Base-by-base conservation (phyloP, 2,329 filamentous ascomycete species). In the Sporothrix globosa region DNA sequence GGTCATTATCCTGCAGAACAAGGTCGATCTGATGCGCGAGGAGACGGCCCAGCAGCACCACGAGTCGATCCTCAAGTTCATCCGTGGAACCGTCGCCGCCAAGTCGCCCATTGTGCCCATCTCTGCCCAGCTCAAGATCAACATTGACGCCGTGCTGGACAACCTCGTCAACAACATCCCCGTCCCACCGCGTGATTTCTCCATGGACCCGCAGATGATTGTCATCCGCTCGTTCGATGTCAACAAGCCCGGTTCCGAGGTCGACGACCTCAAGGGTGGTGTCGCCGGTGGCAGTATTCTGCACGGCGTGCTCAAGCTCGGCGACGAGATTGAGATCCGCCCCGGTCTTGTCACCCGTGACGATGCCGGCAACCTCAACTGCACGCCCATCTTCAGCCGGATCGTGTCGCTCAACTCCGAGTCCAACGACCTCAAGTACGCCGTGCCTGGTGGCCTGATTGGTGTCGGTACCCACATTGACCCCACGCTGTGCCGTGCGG, bases 1-100 rank as follows among this genome's bases (percentile, higher is more conserved):
- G 84, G 97, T 99, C 82, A 97, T 99, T 81, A 98, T 99, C 78
- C 88, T 99, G 72, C 96, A 99, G 83, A 99, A 99, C 86, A 99
- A 99, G 88, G 96, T 99, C 78, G 96, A 99, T 80, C 83, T 99
- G 76, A 98, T 99, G 93, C 89, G 93, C 77, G 92, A 97, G 86
- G 95, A 98, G 80, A 92, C 91, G 73, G 96, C 96, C 65, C 88
- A 93, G 78, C 89, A 95, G 79, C 96, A 99, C 82, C 96, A 97
- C 85, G 91, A 97, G 82, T 97, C 94, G 1, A 99, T 99, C 76
- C 87, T 96, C 77, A 98, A 98, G 83, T 99, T 99, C 83, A 97
- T 99, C 79, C 90, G 96, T 79, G 96, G 96, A 78, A 99, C 96
- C 46, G 95, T 97, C 72, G 96, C 96, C 72, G 95, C 96, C 80